phyloP scores from a whole-genome alignment of 2,329 filamentous ascomycete species.

The Aspergillus sp. region DNA sequence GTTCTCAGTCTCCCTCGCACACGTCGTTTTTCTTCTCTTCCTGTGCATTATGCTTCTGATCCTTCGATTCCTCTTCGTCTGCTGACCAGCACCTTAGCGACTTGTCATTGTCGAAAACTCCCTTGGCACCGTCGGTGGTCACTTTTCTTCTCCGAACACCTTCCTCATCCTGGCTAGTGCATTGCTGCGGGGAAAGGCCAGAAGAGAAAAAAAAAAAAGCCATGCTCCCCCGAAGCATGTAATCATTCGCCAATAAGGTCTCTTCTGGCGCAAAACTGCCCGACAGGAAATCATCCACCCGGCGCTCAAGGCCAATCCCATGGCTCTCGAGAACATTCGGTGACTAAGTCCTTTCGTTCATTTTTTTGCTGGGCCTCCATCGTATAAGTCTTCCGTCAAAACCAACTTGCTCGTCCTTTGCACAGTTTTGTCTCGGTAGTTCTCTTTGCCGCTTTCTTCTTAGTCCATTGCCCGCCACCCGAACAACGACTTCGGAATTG shows the following conservation, averaged over 20 bases:
- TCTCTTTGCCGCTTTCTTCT: no score
- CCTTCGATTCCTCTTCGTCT: background rate
- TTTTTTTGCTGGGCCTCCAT: background rate
- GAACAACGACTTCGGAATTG: background rate
- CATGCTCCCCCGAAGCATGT: background rate
- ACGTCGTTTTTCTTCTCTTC: background rate
- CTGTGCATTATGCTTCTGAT: background rate
- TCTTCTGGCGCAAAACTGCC: background rate
- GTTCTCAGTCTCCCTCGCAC: background rate
- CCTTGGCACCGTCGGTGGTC: background rate
- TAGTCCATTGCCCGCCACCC: background rate
- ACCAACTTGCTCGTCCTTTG: no score
- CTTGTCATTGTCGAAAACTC: background rate
- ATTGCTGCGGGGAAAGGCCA: background rate
- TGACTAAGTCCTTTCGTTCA: background rate
- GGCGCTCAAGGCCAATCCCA: background rate
- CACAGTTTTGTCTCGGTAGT: no score
- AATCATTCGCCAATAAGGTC: background rate
- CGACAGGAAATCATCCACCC: background rate
- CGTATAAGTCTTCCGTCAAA: background rate
- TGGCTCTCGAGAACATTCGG: background rate
- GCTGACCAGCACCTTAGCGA: no score
- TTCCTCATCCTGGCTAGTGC: slow-evolving; percentile 16
- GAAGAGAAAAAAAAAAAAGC: background rate
- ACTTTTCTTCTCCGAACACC: slow-evolving; percentile 9